Base-by-base conservation (phyloP, 1,139 yeast genomes). In the Candida mesenterica region DNA sequence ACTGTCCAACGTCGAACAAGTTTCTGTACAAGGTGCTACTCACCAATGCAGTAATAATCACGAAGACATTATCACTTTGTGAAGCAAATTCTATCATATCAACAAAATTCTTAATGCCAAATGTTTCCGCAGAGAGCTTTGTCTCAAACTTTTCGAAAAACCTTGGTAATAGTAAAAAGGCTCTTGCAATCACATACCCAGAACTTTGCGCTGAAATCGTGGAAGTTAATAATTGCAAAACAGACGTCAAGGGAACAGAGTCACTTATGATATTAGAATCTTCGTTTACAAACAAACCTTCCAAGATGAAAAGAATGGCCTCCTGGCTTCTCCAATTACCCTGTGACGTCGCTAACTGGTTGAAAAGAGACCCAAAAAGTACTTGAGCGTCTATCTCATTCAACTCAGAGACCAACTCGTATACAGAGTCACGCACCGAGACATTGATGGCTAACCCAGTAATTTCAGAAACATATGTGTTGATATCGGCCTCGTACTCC, bases 401-500 rank as follows among this genome's bases (percentile, higher is more conserved):
- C 32, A 75, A 44, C 25, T 76, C 82, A 1, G 68, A 54, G 15
- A 79, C 44, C 17, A 70, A 67, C 25, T 79, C 86, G 34, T 61
- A 57, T 2, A 77, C 55, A 0, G 80, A 65, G 37, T 79, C 84
- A 40, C 92, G 66, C 2, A 75, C 70, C 4, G 69, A 56, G 9
- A 61, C 59, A 5, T 62, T 69, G 18, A 72, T 63, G 1, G 75
- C 63, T 28, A 86, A 65, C 1, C 89, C 95, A 1, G 86, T 71
- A 39, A 84, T 87, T 29, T 80, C 83, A 4, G 87, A 75, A 5
- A 87, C 84, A 55, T 77, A 88, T 5, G 59, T 62, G 49, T 87
- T 86, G 52, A 79, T 74, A 51, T 88, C 92, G 1, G 62, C 65
- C 8, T 55, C 58, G 39, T 65, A 70, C 13, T 55, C 61, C 19